Percentiles rank a stretch among this genome's conserved stretches.
These are phyloP conservation scores for Clavulina sp. DNA, from an alignment of 768 basidiomycete species.

Conservation along the genomic window DNA sequence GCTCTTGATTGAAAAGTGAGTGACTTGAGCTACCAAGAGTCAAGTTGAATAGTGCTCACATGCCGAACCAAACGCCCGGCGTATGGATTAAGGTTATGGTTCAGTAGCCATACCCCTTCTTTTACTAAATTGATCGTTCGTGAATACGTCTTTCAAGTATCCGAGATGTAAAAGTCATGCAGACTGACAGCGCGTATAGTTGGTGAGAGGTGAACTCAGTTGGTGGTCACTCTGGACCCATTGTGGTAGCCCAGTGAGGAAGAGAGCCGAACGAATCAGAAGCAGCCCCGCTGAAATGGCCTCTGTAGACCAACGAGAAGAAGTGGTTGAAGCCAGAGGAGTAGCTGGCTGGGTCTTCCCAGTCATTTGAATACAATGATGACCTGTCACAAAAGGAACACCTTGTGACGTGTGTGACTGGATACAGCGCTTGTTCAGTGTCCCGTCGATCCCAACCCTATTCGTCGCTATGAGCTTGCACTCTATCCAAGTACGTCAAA, in stretches of 20 bases:
- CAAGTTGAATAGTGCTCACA: conserved; percentile 28
- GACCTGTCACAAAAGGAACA: too few species aligned
- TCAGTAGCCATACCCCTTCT: conserved; percentile 74
- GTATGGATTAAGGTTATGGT: conserved; percentile 70
- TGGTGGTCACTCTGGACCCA: conserved; percentile 52
- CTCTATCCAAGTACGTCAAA: conserved; percentile 11
- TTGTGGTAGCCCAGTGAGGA: conserved; percentile 31
- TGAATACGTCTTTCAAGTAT: conserved; percentile 3
- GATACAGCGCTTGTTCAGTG: not conserved
- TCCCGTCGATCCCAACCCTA: not conserved
- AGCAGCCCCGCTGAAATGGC: not conserved
- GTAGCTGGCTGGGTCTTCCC: too few species aligned
- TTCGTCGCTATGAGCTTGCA: conserved; percentile 10
- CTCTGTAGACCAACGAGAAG: not conserved
- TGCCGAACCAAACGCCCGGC: conserved; percentile 74
- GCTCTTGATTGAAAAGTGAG: conserved; percentile 32
- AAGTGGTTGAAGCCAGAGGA: too few species aligned
- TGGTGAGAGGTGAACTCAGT: conserved; percentile 65
- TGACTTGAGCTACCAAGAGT: conserved; percentile 3
- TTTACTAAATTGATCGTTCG: conserved; percentile 38
- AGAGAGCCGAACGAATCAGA: conserved; percentile 29
- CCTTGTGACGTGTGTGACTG: too few species aligned
- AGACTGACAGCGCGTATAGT: conserved; percentile 56
- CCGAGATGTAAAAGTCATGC: not conserved
- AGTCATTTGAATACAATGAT: too few species aligned